A percentile compares a stretch with the other conserved stretches of the same genome.
These are phyloP conservation scores for Cercospora berteroae DNA, from an alignment of 2,329 filamentous ascomycete species.

Conservation along the genomic window DNA sequence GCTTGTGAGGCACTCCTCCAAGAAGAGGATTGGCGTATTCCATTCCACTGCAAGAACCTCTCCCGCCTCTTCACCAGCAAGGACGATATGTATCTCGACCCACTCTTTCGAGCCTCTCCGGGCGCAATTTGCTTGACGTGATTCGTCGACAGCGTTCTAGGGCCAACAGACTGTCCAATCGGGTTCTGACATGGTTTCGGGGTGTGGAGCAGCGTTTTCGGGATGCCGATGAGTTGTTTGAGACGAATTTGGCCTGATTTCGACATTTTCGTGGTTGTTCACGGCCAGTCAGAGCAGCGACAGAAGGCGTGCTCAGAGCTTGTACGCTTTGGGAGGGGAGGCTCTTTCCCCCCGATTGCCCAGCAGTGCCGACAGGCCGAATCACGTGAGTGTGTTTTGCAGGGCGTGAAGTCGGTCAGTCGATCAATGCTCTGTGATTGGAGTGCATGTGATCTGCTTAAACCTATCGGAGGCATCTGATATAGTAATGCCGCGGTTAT, in stretches of 20 bases:
- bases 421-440: neutral
- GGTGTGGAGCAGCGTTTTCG: slow-evolving; percentile 17
- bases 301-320: slow-evolving; percentile 12
- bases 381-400: neutral
- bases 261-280: slow-evolving; percentile 10
- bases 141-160: slow-evolving; percentile 19
- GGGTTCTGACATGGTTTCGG: slow-evolving; percentile 5
- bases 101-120: slow-evolving; percentile 21
- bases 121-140: slow-evolving; percentile 23
- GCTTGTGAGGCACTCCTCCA: slow-evolving; percentile 18
- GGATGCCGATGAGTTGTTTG: slow-evolving; percentile 19
- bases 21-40: slow-evolving; percentile 17
- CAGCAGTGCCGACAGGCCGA: slow-evolving; percentile 6
- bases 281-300: slow-evolving; percentile 8
- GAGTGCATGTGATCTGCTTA: neutral
- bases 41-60: slow-evolving; percentile 21
- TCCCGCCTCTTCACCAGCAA: slow-evolving; percentile 14
- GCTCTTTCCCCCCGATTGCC: no score
- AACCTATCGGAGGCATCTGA: neutral
- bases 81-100: slow-evolving; percentile 5
- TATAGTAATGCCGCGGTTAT: neutral
- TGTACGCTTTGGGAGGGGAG: neutral
- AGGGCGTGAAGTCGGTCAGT: slow-evolving; percentile 2
- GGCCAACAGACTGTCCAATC: slow-evolving; percentile 15
- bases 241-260: slow-evolving; percentile 15